Evolutionary conservation across 495 filamentous ascomycete species (phyloP).

Genomic region (Penicillium fimorum): DNA sequence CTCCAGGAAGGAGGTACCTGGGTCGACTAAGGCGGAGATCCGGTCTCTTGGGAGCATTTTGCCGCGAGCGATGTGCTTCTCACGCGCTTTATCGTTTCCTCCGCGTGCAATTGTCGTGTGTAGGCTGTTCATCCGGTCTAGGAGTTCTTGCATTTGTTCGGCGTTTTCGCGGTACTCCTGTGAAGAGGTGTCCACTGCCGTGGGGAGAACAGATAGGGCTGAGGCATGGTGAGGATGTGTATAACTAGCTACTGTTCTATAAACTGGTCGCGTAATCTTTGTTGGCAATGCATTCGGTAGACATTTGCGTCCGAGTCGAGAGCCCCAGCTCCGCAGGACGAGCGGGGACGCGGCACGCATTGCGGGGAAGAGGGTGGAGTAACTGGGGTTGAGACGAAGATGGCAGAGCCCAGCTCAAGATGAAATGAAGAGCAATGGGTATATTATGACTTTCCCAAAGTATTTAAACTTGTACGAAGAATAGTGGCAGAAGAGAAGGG

Average conservation of each 20-base stretch:
- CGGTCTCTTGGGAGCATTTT: constrained; percentile 96
- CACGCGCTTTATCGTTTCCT: constrained; percentile 76
- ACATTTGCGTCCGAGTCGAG: constrained; percentile 19
- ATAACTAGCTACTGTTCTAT: constrained; percentile 54
- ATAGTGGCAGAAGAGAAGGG: constrained; percentile 6
- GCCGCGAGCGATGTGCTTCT: constrained; percentile 82
- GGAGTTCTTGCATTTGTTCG: constrained; percentile 70
- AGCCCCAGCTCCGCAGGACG: constrained; percentile 35
- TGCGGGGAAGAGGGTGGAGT: constrained; percentile 27
- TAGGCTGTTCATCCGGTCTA: constrained; percentile 61
- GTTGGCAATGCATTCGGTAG: constrained; percentile 10
- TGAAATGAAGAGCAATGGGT: not conserved
- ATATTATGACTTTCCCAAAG: not conserved
- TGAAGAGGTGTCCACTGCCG: constrained; percentile 71
- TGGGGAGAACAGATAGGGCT: constrained; percentile 75
- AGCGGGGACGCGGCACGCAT: constrained; percentile 42
- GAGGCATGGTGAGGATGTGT: constrained; percentile 65
- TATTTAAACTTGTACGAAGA: not conserved
- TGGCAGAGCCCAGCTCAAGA: not conserved
- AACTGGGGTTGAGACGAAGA: constrained; percentile 6
- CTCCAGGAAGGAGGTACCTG: constrained; percentile 87
- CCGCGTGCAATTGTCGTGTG: constrained; percentile 71
- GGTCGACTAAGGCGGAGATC: constrained; percentile 82
- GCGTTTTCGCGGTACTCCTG: constrained; percentile 81
- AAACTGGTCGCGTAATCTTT: constrained; percentile 1